Evolutionary conservation across 768 basidiomycete genomes (phyloP).

Genomic region (Pisolithus albus): DNA sequence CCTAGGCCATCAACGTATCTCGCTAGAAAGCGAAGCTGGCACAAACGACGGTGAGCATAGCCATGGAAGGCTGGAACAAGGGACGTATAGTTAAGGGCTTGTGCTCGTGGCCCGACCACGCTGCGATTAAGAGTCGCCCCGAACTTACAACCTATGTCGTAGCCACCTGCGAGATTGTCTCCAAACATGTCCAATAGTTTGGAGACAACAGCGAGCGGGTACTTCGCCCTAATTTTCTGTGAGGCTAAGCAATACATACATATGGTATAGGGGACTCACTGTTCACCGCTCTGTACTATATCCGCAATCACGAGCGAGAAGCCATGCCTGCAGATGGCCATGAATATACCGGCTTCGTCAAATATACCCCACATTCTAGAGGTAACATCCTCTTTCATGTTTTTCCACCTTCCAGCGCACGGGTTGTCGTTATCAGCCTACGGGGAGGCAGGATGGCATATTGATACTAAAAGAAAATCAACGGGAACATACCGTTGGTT

Average conservation of each 20-base stretch:
- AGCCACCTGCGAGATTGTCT: too few species aligned
- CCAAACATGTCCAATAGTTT: too few species aligned
- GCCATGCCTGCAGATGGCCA: conserved; percentile 19
- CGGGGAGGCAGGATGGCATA: too few species aligned
- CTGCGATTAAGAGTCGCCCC: conserved; percentile 5
- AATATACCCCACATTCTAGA: conserved; percentile 1
- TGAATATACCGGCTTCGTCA: conserved; percentile 10
- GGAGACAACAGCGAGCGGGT: too few species aligned
- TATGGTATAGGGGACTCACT: neutral
- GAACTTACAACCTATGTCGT: too few species aligned
- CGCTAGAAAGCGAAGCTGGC: conserved; percentile 14
- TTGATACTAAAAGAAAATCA: too few species aligned
- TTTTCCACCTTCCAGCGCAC: too few species aligned
- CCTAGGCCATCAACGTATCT: conserved; percentile 11
- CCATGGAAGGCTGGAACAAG: conserved; percentile 18
- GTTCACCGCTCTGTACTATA: conserved; percentile 19
- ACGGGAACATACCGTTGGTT: too few species aligned
- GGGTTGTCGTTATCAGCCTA: too few species aligned
- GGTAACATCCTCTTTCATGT: too few species aligned
- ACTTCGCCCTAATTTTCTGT: too few species aligned
- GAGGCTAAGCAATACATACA: neutral
- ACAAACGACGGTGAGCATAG: conserved; percentile 15
- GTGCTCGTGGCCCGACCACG: conserved; percentile 1
- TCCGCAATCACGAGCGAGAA: conserved; percentile 14
- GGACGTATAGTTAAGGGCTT: neutral